phyloP scores from a whole-genome alignment of 2,329 filamentous ascomycete species.

The Claviceps quebecensis region DNA sequence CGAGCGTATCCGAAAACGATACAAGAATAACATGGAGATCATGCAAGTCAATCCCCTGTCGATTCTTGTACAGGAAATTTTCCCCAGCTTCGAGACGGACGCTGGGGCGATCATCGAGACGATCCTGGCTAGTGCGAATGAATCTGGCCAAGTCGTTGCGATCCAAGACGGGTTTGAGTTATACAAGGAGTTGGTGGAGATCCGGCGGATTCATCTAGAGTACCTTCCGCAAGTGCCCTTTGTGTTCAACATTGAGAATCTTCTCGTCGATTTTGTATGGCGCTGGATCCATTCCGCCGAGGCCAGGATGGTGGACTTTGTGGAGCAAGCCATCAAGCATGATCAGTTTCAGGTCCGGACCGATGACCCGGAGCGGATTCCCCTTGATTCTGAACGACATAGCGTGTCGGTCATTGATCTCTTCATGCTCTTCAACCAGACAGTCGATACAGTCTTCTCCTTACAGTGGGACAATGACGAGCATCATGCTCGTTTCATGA shows the following conservation, averaged over 20 bases:
- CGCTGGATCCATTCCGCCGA: conserved; percentile 81
- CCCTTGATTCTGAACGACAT: conserved; percentile 71
- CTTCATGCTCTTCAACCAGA: conserved; percentile 87
- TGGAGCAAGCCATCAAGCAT: conserved; percentile 81
- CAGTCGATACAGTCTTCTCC: conserved; percentile 71
- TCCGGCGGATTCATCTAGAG: conserved; percentile 66
- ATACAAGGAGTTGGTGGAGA: conserved; percentile 76
- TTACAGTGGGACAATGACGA: conserved; percentile 88
- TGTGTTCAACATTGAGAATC: conserved; percentile 72
- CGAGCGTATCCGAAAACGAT: conserved; percentile 83
- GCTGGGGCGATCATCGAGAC: conserved; percentile 70
- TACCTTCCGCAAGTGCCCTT: conserved; percentile 63
- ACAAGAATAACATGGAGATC: conserved; percentile 73
- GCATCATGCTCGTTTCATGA: conserved; percentile 96
- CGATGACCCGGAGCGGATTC: conserved; percentile 45
- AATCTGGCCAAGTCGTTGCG: conserved; percentile 59
- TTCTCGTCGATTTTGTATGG: conserved; percentile 89
- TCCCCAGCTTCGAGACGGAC: conserved; percentile 84
- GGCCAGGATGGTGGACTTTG: conserved; percentile 63
- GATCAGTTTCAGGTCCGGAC: conserved; percentile 70
- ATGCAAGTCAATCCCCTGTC: conserved; percentile 56
- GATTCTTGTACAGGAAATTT: conserved; percentile 67
- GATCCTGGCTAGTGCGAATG: conserved; percentile 61
- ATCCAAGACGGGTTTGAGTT: conserved; percentile 89
- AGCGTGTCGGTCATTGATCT: conserved; percentile 89